phyloP scores from a whole-genome alignment of 2,329 filamentous ascomycete species.

The Sporothrix protearum region DNA sequence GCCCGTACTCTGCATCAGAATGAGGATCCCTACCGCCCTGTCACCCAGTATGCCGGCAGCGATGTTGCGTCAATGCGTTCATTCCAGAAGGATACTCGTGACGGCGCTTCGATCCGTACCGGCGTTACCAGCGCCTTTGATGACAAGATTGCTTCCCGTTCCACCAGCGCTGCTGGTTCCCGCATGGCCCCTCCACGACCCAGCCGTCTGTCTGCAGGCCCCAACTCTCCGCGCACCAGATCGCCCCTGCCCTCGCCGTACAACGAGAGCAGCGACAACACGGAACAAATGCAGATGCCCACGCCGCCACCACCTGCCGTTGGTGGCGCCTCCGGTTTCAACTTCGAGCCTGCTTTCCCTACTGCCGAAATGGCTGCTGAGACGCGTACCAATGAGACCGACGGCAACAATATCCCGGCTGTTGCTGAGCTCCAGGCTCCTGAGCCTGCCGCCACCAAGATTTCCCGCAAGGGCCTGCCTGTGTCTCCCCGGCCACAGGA shows the following conservation, averaged over 20 bases:
- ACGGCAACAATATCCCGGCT: constrained; percentile 31
- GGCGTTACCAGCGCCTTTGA: constrained; percentile 37
- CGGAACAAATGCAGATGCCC: constrained; percentile 13
- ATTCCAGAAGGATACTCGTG: constrained; percentile 40
- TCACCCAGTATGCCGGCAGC: constrained; percentile 54
- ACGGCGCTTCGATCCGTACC: constrained; percentile 48
- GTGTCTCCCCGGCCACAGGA: constrained; percentile 21
- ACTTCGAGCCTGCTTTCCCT: constrained; percentile 37
- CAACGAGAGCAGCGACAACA: background rate
- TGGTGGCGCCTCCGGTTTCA: constrained; percentile 19
- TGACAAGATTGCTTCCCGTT: constrained; percentile 7
- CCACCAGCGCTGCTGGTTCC: constrained; percentile 31
- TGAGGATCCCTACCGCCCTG: constrained; percentile 79
- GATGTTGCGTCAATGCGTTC: constrained; percentile 57
- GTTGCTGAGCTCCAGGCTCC: constrained; percentile 39
- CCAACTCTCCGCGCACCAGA: constrained; percentile 46
- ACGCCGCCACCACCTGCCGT: constrained; percentile 20
- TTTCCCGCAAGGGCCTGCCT: constrained; percentile 29
- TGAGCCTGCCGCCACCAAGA: constrained; percentile 35
- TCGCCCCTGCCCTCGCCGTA: constrained; percentile 39
- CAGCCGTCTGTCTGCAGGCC: constrained; percentile 37
- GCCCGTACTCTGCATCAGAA: constrained; percentile 69
- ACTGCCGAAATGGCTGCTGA: constrained; percentile 37
- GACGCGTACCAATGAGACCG: constrained; percentile 28
- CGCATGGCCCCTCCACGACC: constrained; percentile 33